A percentile compares a stretch with the other conserved stretches of the same genome.
Conservation (phyloP, 176 grass and related monocot species). For the Triticum dicoccoides region DNA sequence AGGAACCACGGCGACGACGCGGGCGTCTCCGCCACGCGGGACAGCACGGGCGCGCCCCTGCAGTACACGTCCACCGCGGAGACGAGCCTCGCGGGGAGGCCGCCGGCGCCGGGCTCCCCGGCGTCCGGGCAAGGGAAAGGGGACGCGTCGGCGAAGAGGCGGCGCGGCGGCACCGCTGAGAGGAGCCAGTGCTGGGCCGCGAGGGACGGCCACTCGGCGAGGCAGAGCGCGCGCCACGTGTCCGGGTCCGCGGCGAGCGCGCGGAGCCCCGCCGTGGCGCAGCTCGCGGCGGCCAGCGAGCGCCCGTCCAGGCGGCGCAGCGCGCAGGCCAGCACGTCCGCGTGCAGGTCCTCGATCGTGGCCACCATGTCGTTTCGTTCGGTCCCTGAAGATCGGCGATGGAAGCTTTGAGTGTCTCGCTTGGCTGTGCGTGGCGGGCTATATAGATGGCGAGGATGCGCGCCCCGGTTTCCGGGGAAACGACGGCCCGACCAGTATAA, state of each 20-base stretch:
- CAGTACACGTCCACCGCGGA: slow-evolving; percentile 65
- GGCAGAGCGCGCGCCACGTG: slow-evolving; percentile 69
- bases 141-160: slow-evolving; percentile 65
- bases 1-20: slow-evolving; percentile 54
- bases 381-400: not conserved
- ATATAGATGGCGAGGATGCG: not conserved
- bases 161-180: slow-evolving; percentile 24
- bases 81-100: slow-evolving; percentile 22
- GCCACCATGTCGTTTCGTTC: not conserved
- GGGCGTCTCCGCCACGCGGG: slow-evolving; percentile 54
- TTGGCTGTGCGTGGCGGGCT: not conserved
- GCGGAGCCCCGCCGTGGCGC: slow-evolving; percentile 48
- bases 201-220: slow-evolving; percentile 69
- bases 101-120: not conserved
- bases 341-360: slow-evolving; percentile 58
- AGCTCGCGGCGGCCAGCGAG: slow-evolving; percentile 54
- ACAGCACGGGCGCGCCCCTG: slow-evolving; percentile 43
- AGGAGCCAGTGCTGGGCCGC: slow-evolving; percentile 2
- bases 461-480: not conserved
- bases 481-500: not conserved
- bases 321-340: slow-evolving; percentile 53
- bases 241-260: slow-evolving; percentile 44
- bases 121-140: slow-evolving; percentile 38
- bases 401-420: not conserved
- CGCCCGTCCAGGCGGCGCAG: slow-evolving; percentile 60